phyloP scores from a whole-genome alignment of 1,284 basidiomycete species.

The Volvariella surrecta region DNA sequence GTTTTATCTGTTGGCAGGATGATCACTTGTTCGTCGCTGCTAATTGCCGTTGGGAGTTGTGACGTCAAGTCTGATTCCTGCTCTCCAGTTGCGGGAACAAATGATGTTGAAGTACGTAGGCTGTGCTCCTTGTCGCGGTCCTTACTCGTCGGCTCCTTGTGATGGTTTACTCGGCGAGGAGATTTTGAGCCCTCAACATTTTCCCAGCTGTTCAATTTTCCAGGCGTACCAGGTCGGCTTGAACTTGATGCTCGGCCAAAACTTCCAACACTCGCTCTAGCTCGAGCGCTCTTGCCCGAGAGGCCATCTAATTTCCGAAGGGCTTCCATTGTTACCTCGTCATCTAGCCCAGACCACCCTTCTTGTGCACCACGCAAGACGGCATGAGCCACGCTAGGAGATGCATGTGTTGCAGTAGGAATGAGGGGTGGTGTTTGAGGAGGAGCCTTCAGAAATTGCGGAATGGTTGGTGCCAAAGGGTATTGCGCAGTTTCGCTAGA shows the following conservation, averaged over 20 bases:
- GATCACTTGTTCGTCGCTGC: slow-evolving; percentile 46
- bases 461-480: slow-evolving; percentile 80
- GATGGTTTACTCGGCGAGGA: slow-evolving; percentile 42
- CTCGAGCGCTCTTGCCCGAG: slow-evolving; percentile 61
- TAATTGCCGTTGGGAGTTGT: slow-evolving; percentile 27
- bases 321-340: slow-evolving; percentile 86
- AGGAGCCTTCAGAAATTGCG: slow-evolving; percentile 46
- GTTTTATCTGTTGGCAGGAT: slow-evolving; percentile 43
- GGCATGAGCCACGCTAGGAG: slow-evolving; percentile 67
- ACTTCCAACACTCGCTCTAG: slow-evolving; percentile 57
- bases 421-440: slow-evolving; percentile 24
- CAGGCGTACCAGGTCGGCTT: slow-evolving; percentile 72
- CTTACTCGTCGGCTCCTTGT: slow-evolving; percentile 27
- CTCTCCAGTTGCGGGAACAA: slow-evolving; percentile 7
- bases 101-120: slow-evolving; percentile 26
- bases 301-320: slow-evolving; percentile 92
- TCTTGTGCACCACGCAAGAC: slow-evolving; percentile 74
- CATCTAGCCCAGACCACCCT: slow-evolving; percentile 77
- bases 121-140: slow-evolving; percentile 10
- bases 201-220: slow-evolving; percentile 59
- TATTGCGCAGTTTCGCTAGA: slow-evolving; percentile 82
- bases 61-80: slow-evolving; percentile 27
- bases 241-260: slow-evolving; percentile 51
- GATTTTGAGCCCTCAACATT: slow-evolving; percentile 40
- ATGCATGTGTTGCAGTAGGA: slow-evolving; percentile 12